Evolutionary conservation across 2,329 filamentous ascomycete genomes (phyloP).

Genomic region (Chrysoporthe puriensis): DNA sequence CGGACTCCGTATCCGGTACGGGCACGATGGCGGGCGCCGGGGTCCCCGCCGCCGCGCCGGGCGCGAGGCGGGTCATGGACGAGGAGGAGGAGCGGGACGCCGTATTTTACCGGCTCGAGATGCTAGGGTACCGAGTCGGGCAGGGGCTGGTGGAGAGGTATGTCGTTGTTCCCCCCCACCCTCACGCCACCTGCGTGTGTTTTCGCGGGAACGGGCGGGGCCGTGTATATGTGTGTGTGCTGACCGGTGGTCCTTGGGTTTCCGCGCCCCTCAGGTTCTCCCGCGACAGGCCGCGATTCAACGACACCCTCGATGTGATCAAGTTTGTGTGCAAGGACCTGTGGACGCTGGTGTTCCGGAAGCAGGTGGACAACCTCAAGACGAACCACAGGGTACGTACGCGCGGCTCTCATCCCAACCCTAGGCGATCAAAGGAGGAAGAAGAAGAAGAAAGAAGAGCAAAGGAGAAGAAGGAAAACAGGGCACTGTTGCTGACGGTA

Average conservation of each 20-base stretch:
- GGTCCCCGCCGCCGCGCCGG: constrained; percentile 22
- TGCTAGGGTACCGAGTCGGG: constrained; percentile 86
- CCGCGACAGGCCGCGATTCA: constrained; percentile 82
- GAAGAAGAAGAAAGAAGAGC: neutral
- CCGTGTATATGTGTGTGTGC: neutral
- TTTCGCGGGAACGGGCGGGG: neutral
- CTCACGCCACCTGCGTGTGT: constrained; percentile 3
- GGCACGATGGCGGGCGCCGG: constrained; percentile 28
- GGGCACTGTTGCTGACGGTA: constrained; percentile 19
- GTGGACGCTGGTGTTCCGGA: constrained; percentile 91
- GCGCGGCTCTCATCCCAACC: neutral
- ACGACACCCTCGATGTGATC: constrained; percentile 91
- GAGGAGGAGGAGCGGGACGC: constrained; percentile 85
- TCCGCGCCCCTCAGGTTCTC: constrained; percentile 64
- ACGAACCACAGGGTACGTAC: constrained; percentile 88
- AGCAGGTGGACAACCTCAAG: constrained; percentile 98
- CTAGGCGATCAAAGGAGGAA: neutral
- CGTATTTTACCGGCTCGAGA: constrained; percentile 82
- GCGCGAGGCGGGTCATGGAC: constrained; percentile 51
- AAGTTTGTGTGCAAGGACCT: constrained; percentile 99
- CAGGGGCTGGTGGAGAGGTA: constrained; percentile 90
- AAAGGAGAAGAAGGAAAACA: neutral
- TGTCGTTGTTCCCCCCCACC: constrained; percentile 32
- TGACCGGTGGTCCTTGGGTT: constrained; percentile 12
- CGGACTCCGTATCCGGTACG: constrained; percentile 29